Evolutionary conservation across 139 green algal species (phyloP), one percentile per base, ranked within the genome.

Genomic region (Chlamydomonas asymmetrica): DNA sequence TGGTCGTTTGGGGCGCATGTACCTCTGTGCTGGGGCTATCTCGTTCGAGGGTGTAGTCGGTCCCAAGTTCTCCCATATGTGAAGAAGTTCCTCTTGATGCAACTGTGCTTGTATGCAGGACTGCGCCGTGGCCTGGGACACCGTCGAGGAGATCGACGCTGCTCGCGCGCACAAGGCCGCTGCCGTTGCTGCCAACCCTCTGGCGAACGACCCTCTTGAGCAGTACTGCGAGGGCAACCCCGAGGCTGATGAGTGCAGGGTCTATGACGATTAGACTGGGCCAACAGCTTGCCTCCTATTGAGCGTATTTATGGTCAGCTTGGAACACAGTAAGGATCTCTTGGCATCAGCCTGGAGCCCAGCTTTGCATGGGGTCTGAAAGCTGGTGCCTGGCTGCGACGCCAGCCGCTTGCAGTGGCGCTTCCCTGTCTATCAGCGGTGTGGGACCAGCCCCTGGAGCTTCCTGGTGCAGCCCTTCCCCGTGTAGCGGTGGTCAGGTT

Each of bases 221-320:
- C 32, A 66, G 66, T 84, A 65, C 72, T 84, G 78, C 72, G 56
- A 84, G 78, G 60, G 59, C 52, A 56, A 72, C 69, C 71, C 72
- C 1, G 66, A 76, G n/a, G 78, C 78, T 13, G 78, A 84, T 39
- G 78, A 84, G 78, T 84, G 78, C 77, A 70, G 77, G 27, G 69
- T 76, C 32, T 76, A 76, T 39, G 69, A 57, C 59, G 67, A 63
- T 37, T 59, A 38, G n/a, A n/a, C n/a, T n/a, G n/a, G n/a, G n/a
- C n/a, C n/a, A n/a, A n/a, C n/a, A n/a, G n/a, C n/a, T n/a, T n/a
- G n/a, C n/a, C n/a, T n/a, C n/a, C n/a, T n/a, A n/a, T n/a, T n/a
- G n/a, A n/a, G n/a, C n/a, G n/a, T n/a, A n/a, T n/a, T n/a, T n/a
- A n/a, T n/a, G n/a, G n/a, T n/a, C n/a, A n/a, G n/a, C n/a, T n/a